These are phyloP conservation scores for Citrus unshiu DNA, from an alignment of 345 rosid species.

Conservation along the genomic window DNA sequence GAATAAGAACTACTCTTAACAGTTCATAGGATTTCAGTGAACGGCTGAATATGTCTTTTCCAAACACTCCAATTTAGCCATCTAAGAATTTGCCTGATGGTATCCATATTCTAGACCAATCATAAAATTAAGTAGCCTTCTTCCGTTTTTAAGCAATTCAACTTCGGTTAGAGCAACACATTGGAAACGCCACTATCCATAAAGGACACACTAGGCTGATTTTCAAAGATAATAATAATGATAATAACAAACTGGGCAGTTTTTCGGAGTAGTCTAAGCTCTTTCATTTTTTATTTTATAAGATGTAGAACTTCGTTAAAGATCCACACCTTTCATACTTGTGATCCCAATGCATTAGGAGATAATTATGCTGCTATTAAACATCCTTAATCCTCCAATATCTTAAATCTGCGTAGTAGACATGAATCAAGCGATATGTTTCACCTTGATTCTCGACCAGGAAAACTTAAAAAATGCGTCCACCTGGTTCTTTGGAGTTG, in stretches of 20 bases:
- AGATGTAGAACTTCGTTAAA: background rate
- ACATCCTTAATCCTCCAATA: background rate
- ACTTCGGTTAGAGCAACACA: background rate
- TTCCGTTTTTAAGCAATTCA: background rate
- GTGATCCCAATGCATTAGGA: background rate
- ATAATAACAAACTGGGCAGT: background rate
- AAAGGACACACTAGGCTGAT: background rate
- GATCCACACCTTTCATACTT: background rate
- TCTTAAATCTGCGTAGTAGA: background rate
- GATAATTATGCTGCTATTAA: background rate
- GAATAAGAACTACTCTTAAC: background rate
- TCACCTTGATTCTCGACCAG: background rate
- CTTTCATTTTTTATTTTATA: background rate
- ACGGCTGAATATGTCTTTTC: background rate
- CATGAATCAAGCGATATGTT: background rate
- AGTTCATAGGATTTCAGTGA: background rate
- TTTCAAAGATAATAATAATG: background rate
- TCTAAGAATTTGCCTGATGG: background rate
- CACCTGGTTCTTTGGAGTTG: slow-evolving; percentile 37
- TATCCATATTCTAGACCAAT: background rate
- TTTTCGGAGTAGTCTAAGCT: background rate
- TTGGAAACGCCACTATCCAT: background rate
- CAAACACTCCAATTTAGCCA: too few species aligned
- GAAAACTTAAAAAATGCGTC: slow-evolving; percentile 18
- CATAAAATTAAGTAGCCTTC: background rate